Evolutionary conservation across 306 rosid species (phyloP), one percentile per base, ranked within the genome.

Genomic region (Cicer pinnatifidum): DNA sequence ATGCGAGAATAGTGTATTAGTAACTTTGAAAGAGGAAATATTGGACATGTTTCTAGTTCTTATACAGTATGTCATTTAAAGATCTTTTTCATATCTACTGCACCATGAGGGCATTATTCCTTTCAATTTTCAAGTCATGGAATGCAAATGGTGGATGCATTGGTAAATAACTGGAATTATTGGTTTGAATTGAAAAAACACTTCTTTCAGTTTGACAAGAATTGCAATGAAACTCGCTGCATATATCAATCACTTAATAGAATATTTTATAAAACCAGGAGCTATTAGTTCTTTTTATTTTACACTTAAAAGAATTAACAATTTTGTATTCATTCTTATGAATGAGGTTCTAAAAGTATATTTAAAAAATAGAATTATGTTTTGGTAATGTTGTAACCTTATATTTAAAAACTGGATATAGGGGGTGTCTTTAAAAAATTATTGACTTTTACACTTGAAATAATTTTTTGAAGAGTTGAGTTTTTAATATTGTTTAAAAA

Each of bases 1-100:
- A 56, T 64, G 71, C 67, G 40, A 69, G 78, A 80, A 68, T 64
- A 75, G 71, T 60, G 50, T 65, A 63, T 58, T 15, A 38, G 56
- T 63, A 73, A 46, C 16, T 66, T 10, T 28, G 67, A 38, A 23
- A 71, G 59, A 54, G 71, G 38, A 75, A 73, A 13, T 10, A 58
- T 46, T 48, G 23, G 23, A 56, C 69, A 56, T 56, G 54, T 72
- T 50, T 7, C 59, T n/a, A 38, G 46, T n/a, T 8, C n/a, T 57
- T 47, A 9, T 4, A 23, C 3, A 16, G 15, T 1, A 17, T 72
- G 11, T 28, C 1, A 19, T 23, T 37, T 37, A 11, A 37, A 48
- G 40, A 11, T 2, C 38, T 20, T 13, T 63, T 44, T 43, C 9
- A 47, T 50, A 53, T 46, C 3, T 50, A 35, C 44, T 72, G 45